Conservation (phyloP, 768 basidiomycete species). For the Lyophyllum decastes region DNA sequence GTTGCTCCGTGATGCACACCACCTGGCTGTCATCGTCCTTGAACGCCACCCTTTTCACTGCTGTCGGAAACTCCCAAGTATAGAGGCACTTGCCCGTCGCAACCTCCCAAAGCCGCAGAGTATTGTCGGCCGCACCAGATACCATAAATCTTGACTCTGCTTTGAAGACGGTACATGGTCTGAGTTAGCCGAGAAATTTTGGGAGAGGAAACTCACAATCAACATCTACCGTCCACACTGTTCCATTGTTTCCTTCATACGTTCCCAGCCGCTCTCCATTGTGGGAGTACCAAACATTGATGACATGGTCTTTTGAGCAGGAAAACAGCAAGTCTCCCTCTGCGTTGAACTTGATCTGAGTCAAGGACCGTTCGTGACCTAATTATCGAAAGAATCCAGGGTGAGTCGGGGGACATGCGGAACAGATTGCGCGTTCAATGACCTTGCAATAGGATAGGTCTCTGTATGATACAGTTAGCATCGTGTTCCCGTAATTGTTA, state of each 20-base stretch:
- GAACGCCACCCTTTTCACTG: conserved; percentile 94
- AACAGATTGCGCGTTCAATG: neutral
- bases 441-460: conserved; percentile 79
- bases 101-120: conserved; percentile 88
- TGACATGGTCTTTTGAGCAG: conserved; percentile 91
- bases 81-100: conserved; percentile 89
- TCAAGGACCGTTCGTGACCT: conserved; percentile 97
- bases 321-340: conserved; percentile 97
- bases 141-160: conserved; percentile 86
- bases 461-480: conserved; percentile 34
- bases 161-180: conserved; percentile 16
- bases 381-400: conserved; percentile 19
- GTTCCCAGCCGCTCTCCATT: conserved; percentile 98
- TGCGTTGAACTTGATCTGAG: conserved; percentile 95
- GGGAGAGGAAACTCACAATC: conserved; percentile 70
- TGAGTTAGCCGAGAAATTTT: neutral
- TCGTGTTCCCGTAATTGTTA: neutral
- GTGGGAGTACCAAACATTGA: conserved; percentile 97
- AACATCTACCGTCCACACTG: conserved; percentile 95
- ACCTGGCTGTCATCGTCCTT: conserved; percentile 81
- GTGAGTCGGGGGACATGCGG: neutral
- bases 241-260: conserved; percentile 94
- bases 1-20: conserved; percentile 95
- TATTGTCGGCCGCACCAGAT: conserved; percentile 94
- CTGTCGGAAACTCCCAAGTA: conserved; percentile 97